These are phyloP conservation scores for Microdochium nivale DNA, from an alignment of 2,329 filamentous ascomycete species.

Conservation along the genomic window DNA sequence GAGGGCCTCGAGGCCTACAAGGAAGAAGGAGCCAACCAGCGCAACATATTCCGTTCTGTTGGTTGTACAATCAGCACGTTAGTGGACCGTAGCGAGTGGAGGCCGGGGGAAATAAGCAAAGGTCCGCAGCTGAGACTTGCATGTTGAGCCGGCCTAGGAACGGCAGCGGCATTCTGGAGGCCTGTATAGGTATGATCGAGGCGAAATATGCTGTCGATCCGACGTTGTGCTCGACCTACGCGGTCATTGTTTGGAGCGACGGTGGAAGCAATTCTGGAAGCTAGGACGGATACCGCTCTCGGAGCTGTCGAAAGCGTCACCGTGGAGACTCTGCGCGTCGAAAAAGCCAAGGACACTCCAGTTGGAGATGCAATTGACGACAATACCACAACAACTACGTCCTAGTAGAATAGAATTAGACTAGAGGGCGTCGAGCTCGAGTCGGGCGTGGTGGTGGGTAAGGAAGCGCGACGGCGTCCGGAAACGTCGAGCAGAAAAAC, in stretches of 20 bases:
- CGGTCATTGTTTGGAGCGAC: not conserved
- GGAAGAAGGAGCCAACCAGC: slow-evolving; percentile 71
- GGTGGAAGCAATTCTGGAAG: too few relatives aligned
- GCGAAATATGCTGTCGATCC: not conserved
- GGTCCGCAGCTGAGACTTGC: slow-evolving; percentile 25
- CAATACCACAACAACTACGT: too few relatives aligned
- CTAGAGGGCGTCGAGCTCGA: too few relatives aligned
- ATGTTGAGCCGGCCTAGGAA: slow-evolving; percentile 44
- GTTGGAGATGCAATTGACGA: too few relatives aligned
- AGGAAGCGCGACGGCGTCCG: too few relatives aligned
- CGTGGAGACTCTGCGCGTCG: too few relatives aligned
- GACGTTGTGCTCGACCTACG: not conserved
- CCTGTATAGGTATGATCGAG: not conserved
- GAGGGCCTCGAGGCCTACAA: slow-evolving; percentile 74
- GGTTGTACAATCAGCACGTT: not conserved
- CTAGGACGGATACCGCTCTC: too few relatives aligned
- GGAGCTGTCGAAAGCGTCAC: too few relatives aligned
- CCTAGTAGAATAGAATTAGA: too few relatives aligned
- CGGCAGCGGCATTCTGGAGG: slow-evolving; percentile 35
- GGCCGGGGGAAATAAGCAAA: slow-evolving; percentile 2
- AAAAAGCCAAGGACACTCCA: too few relatives aligned
- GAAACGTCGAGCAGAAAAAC: too few relatives aligned
- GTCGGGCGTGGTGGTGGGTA: too few relatives aligned
- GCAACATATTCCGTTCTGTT: slow-evolving; percentile 77
- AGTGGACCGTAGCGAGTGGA: not conserved